Evolutionary conservation across 306 rosid genomes (phyloP), one percentile per base, ranked within the genome.

Genomic region (Pachyrhizus erosus): DNA sequence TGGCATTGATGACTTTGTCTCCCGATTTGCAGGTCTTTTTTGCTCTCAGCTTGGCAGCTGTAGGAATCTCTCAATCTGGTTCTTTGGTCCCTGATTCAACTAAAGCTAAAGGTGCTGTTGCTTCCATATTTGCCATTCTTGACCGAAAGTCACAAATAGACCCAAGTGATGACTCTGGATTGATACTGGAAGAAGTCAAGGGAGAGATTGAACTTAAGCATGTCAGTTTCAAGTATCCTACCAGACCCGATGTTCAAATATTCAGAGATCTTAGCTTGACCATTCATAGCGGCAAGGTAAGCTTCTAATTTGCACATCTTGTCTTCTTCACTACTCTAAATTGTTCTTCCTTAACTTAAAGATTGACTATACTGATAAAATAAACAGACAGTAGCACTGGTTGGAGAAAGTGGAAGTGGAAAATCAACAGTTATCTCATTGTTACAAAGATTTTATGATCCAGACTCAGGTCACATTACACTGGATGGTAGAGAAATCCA

Each of bases 361-460:
- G 3, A n/a, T 43, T 33, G 54, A 45, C 48, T 42, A 9, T 70
- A 4, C 9, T 81, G 14, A 7, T 67, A 62, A 65, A 65, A 67
- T 20, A 34, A 64, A 40, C 85, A 90, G 94, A 92, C 93, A 6
- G 90, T 91, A 71, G 97, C 96, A 45, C 65, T 93, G 43, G 97
- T 91, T 10, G 97, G 97, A 18, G 97, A 91, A 88, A 93, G 97
- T 77, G 97, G 97, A 23, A 86, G 97, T 67, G 97, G 97, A 45
- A 93, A 93, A 73, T 93, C 97, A 26, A 93, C 97, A 2, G 92
- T 93, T 75, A 89, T 93, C 71, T 87, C 94, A 5, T 54, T 93
- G 45, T 39, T 93, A 85, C 94, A 93, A 46, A 89, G 97, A 51
- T 90, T 93, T 76, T 93, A 93, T 34, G 91, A 93, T 11, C 96